phyloP scores from a whole-genome alignment of 176 grass and related monocot genomes.

The Ensete ventricosum region DNA sequence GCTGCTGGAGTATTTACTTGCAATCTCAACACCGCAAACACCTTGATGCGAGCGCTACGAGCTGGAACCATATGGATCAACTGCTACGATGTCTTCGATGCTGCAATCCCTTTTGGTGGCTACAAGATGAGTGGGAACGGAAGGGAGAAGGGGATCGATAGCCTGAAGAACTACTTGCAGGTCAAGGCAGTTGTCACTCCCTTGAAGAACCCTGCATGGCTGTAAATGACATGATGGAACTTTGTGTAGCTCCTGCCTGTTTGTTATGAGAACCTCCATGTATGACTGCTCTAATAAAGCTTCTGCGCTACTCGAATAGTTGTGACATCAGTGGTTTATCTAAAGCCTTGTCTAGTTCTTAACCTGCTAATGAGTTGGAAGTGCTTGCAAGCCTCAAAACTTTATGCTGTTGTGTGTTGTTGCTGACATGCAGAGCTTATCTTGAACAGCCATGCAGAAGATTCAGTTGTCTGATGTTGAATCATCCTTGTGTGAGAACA shows the following conservation, averaged over 20 bases:
- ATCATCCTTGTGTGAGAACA: no score
- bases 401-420: no score
- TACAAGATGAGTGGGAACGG: slow-evolving; percentile 89
- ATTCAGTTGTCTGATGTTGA: no score
- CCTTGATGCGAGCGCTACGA: slow-evolving; percentile 43
- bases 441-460: no score
- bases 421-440: no score
- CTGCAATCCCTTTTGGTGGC: slow-evolving; percentile 66
- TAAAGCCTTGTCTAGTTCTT: no score
- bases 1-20: slow-evolving; percentile 83
- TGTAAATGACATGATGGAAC: slow-evolving; percentile 26
- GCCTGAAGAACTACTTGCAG: slow-evolving; percentile 82
- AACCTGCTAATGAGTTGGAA: no score
- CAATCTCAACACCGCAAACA: slow-evolving; percentile 73
- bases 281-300: not conserved
- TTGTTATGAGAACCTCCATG: not conserved
- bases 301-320: not conserved
- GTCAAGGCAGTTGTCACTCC: slow-evolving; percentile 68
- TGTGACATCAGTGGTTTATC: no score
- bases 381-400: no score
- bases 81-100: slow-evolving; percentile 79
- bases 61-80: slow-evolving; percentile 78
- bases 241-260: not conserved
- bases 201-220: slow-evolving; percentile 64
- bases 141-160: slow-evolving; percentile 62